Evolutionary conservation across 2,329 filamentous ascomycete genomes (phyloP).

Genomic region (Teratosphaeria zuluensis): DNA sequence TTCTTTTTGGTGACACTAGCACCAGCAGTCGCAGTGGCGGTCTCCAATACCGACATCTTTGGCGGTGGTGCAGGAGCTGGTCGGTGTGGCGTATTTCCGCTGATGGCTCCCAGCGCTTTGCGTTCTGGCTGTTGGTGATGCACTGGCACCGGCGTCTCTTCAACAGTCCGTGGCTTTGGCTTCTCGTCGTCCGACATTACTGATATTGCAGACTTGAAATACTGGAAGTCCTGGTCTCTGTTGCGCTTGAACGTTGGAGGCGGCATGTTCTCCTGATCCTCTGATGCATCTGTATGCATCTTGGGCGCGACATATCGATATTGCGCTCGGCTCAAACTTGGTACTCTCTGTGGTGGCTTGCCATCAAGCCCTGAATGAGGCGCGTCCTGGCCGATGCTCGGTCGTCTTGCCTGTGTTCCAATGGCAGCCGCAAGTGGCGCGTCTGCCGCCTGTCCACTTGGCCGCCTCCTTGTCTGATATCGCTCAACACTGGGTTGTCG

Average conservation of each 20-base stretch:
- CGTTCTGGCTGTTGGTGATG: conserved; percentile 26
- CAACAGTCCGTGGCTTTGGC: conserved; percentile 30
- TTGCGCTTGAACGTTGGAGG: conserved; percentile 57
- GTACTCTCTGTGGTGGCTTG: conserved; percentile 28
- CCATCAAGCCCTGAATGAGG: conserved; percentile 12
- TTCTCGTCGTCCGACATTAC: conserved; percentile 39
- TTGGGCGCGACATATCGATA: conserved; percentile 40
- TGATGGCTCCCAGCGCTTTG: conserved; percentile 43
- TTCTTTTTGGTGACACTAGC: conserved; percentile 68
- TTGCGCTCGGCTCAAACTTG: conserved; percentile 30
- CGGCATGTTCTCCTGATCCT: conserved; percentile 79
- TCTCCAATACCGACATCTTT: conserved; percentile 94
- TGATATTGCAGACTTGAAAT: conserved; percentile 46
- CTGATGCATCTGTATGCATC: conserved; percentile 49
- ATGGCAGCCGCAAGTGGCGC: not conserved
- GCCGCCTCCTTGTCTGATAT: conserved; percentile 12
- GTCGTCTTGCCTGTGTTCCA: conserved; percentile 6
- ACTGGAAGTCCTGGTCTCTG: conserved; percentile 46
- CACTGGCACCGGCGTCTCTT: conserved; percentile 31
- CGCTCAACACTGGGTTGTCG: conserved; percentile 22
- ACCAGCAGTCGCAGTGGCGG: conserved; percentile 74
- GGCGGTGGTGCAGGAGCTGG: conserved; percentile 71
- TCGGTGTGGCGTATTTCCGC: conserved; percentile 64
- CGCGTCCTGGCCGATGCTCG: conserved; percentile 17
- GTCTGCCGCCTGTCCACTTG: conserved; percentile 16